Evolutionary conservation across 805 yeast species (phyloP).

Genomic region (Cyberlindnera americana): DNA sequence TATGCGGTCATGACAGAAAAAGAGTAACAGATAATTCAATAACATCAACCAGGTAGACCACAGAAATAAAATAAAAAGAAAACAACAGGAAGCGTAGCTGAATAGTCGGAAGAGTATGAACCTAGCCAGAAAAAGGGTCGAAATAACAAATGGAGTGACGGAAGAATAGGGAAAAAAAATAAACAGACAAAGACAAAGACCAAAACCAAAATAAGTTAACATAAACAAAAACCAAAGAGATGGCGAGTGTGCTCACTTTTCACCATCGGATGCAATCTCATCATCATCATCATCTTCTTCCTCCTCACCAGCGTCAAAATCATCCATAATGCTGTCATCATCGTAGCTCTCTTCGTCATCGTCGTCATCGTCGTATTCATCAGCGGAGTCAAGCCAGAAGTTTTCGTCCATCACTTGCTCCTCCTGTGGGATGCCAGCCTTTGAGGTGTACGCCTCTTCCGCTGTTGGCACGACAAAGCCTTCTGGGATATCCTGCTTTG

Average conservation of each 20-base stretch:
- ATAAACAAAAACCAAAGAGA: background rate
- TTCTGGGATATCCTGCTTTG: slow-evolving; percentile 81
- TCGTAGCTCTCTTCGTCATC: slow-evolving; percentile 63
- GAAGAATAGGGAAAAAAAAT: background rate
- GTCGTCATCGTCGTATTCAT: slow-evolving; percentile 27
- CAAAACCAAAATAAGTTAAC: no score
- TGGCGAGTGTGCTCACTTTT: slow-evolving; percentile 21
- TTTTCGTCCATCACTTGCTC: slow-evolving; percentile 71
- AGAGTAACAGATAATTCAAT: background rate
- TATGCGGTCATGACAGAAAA: background rate
- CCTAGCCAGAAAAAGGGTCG: background rate
- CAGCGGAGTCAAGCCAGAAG: slow-evolving; percentile 83
- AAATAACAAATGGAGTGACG: background rate
- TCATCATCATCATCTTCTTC: slow-evolving; percentile 50
- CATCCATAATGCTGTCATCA: slow-evolving; percentile 44
- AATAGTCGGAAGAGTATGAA: background rate
- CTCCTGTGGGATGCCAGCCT: slow-evolving; percentile 32
- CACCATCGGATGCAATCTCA: slow-evolving; percentile 28
- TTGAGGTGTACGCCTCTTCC: slow-evolving; percentile 52
- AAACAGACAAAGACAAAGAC: background rate
- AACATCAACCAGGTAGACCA: background rate
- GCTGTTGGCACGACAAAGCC: slow-evolving; percentile 80
- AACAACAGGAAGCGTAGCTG: background rate
- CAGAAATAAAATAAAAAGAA: background rate
- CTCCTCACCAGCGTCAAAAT: slow-evolving; percentile 50